Evolutionary conservation across 208 protist genomes (phyloP).

Genomic region (Leishmania tropica): DNA sequence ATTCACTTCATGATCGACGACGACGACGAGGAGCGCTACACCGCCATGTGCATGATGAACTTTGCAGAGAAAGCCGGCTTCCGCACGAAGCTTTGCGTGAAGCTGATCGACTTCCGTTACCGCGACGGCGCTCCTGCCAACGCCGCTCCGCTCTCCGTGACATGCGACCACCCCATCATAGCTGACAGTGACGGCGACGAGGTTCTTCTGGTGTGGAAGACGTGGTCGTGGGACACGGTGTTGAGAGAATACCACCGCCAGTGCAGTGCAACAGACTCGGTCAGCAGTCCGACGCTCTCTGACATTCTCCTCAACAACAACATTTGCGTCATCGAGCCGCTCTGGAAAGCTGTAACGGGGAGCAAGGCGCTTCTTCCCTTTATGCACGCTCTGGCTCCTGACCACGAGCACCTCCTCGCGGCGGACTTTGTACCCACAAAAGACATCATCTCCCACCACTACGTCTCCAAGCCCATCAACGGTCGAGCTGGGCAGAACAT

Average conservation of each 20-base stretch:
- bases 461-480: slow-evolving; percentile 83
- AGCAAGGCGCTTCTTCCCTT: slow-evolving; percentile 83
- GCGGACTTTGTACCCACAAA: slow-evolving; percentile 58
- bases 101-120: slow-evolving; percentile 56
- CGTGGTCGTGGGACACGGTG: slow-evolving; percentile 87
- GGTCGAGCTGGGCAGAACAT: slow-evolving; percentile 78
- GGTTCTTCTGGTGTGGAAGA: slow-evolving; percentile 87
- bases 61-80: slow-evolving; percentile 69
- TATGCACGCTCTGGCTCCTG: slow-evolving; percentile 61
- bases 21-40: slow-evolving; percentile 86
- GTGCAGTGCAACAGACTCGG: slow-evolving; percentile 1
- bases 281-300: slow-evolving; percentile 49
- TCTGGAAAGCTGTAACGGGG: slow-evolving; percentile 81
- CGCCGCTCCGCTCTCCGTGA: slow-evolving; percentile 20
- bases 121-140: slow-evolving; percentile 19
- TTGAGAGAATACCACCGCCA: slow-evolving; percentile 58
- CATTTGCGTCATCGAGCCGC: slow-evolving; percentile 74
- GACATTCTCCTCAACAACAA: slow-evolving; percentile 78
- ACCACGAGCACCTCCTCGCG: slow-evolving; percentile 70
- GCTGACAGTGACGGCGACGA: slow-evolving; percentile 69
- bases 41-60: slow-evolving; percentile 68
- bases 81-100: slow-evolving; percentile 68
- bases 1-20: slow-evolving; percentile 90
- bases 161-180: slow-evolving; percentile 46
- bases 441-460: slow-evolving; percentile 58